Evolutionary conservation across 2,329 filamentous ascomycete genomes (phyloP), one percentile per base, ranked within the genome.

Genomic region (Talaromyces sp.): DNA sequence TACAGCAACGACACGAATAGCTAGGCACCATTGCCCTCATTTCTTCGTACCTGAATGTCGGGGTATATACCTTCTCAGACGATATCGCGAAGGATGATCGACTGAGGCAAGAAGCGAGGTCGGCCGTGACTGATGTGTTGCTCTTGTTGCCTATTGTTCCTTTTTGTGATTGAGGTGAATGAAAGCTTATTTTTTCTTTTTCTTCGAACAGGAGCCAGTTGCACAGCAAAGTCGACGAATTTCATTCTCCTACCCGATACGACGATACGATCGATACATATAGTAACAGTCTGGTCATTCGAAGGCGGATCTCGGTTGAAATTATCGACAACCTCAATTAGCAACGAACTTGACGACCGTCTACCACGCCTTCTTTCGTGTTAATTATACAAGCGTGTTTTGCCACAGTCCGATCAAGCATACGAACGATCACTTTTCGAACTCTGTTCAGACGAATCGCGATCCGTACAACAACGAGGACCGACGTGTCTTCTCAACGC

Each of bases 71-170:
- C 6, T 35, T 18, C n/a, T 54, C 18, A 5, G n/a, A 14, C 18
- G 31, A 35, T 31, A 21, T 52, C 21, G 33, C 25, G 11, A 35
- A 35, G n/a, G 31, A 11, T 54, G 31, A 37, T n/a, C 28, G 31
- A 35, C 28, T 54, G 50, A 54, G 48, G 28, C 50, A 54, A 54
- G 50, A 35, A 18, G 31, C 31, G 50, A 54, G 50, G 28, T 33
- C 18, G 28, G 12, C 48, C 31, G 50, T 35, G 31, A 48, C n/a
- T 23, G 31, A n/a, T 54, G 50, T 21, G 50, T 21, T 35, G 8
- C 25, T 23, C 11, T 33, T 35, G 50, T 3, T 35, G 6, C 50
- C n/a, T 35, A 12, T 28, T 5, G 6, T 1, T 3, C 6, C 50
- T 35, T 2, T 35, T 23, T 35, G 50, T 35, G 7, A 14, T 21